A percentile compares a stretch with the other conserved stretches of the same genome.
Evolutionary conservation across 805 yeast species (phyloP).

Genomic region (Wickerhamomyces kurtzmanii): DNA sequence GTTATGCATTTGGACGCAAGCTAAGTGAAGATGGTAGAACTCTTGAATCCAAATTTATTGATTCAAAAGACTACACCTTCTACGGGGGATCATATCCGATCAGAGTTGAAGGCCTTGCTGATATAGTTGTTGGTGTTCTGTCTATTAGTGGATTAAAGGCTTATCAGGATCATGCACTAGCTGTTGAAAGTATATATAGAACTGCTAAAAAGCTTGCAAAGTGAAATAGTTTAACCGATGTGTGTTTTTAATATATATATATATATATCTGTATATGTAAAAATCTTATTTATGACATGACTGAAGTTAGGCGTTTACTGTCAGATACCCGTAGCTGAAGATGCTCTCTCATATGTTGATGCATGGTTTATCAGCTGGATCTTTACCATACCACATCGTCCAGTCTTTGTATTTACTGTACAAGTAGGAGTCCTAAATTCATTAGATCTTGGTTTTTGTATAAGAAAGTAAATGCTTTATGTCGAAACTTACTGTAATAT

Average conservation of each 20-base stretch:
- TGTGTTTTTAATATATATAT: too few species aligned
- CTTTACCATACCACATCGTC: constrained; percentile 59
- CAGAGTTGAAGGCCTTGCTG: constrained; percentile 17
- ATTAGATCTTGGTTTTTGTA: too few species aligned
- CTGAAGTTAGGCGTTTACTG: too few species aligned
- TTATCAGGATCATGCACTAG: constrained; percentile 43
- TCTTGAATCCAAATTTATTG: constrained; percentile 28
- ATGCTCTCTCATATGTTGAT: constrained; percentile 9
- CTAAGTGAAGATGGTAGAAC: constrained; percentile 25
- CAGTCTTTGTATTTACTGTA: constrained; percentile 43
- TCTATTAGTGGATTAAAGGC: constrained; percentile 50
- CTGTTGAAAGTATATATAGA: too few species aligned
- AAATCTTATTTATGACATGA: too few species aligned
- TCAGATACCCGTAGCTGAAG: too few species aligned
- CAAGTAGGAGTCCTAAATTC: constrained; percentile 23
- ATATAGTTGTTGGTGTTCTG: constrained; percentile 33
- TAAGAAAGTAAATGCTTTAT: too few species aligned
- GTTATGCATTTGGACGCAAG: constrained; percentile 36
- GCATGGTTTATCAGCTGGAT: constrained; percentile 53
- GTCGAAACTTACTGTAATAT: too few species aligned
- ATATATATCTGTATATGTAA: too few species aligned
- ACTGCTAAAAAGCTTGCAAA: too few species aligned
- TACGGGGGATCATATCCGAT: constrained; percentile 54
- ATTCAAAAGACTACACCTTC: constrained; percentile 33
- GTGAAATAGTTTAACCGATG: too few species aligned